A percentile compares a stretch with the other conserved stretches of the same genome.
Evolutionary conservation across 106 monocot species (phyloP).

Genomic region (Ottelia alismoides): DNA sequence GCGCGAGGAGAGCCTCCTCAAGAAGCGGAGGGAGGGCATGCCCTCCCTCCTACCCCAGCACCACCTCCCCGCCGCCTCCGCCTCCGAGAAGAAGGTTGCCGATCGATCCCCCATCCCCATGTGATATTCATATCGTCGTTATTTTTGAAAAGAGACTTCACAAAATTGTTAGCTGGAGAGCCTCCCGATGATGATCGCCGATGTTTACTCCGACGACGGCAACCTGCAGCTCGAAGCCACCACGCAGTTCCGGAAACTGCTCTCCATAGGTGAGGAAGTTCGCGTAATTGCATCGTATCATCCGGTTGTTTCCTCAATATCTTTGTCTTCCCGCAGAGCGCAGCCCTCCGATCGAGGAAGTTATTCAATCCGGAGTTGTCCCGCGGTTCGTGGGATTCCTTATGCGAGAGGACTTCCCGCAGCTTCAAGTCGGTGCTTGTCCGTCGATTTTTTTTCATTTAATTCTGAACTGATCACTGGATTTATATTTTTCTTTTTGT

Average conservation of each 20-base stretch:
- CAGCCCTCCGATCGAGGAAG: constrained; percentile 54
- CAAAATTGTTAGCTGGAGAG: constrained; percentile 37
- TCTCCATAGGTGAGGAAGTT: constrained; percentile 24
- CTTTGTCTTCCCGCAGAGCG: constrained; percentile 20
- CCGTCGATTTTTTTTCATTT: background rate
- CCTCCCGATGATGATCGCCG: constrained; percentile 28
- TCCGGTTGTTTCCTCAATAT: background rate
- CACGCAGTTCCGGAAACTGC: constrained; percentile 34
- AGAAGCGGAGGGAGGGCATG: constrained; percentile 24
- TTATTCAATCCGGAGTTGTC: constrained; percentile 24
- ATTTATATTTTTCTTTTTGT: background rate
- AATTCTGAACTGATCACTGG: background rate
- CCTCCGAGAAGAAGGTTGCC: constrained; percentile 18
- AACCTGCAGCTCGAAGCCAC: constrained; percentile 28
- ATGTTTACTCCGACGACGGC: constrained; percentile 27
- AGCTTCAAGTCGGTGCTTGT: constrained; percentile 17
- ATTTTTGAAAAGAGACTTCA: too few species aligned
- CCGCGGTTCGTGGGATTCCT: constrained; percentile 24
- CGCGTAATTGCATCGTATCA: background rate
- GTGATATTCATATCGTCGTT: too few species aligned
- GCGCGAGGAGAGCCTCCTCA: constrained; percentile 21
- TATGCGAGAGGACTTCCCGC: constrained; percentile 22
- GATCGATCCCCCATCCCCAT: background rate
- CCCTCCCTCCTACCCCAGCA: constrained; percentile 11
- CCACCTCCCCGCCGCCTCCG: constrained; percentile 11